Percentiles rank a stretch among this genome's conserved stretches.
Conservation (phyloP, 257 asterid species). For the Mentha longifolia region DNA sequence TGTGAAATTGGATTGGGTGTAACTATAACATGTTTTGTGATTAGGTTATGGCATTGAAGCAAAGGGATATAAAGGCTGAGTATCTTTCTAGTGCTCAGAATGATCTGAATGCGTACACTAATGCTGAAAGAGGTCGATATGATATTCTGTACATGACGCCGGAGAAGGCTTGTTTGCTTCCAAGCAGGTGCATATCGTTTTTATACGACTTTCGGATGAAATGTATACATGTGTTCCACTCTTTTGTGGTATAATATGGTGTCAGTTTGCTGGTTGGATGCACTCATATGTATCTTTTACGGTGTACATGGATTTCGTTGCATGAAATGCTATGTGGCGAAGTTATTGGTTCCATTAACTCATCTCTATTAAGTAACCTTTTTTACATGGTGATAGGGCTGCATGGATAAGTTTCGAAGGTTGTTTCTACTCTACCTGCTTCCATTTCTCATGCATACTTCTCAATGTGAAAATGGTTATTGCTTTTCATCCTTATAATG, state of each 20-base stretch:
- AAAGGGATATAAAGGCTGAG: conserved; percentile 84
- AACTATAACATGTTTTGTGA: conserved; percentile 7
- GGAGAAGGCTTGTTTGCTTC: conserved; percentile 70
- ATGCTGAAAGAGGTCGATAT: conserved; percentile 74
- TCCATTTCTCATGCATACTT: neutral
- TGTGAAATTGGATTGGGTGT: conserved; percentile 16
- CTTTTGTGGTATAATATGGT: conserved; percentile 5
- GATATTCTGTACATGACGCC: conserved; percentile 87
- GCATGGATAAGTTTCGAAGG: conserved; percentile 2
- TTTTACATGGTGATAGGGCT: neutral
- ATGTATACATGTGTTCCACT: neutral
- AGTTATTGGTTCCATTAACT: neutral
- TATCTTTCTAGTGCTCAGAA: conserved; percentile 89
- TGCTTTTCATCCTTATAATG: too few species aligned
- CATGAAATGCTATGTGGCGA: neutral
- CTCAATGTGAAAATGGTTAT: neutral
- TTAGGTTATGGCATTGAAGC: conserved; percentile 91
- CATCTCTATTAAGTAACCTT: neutral
- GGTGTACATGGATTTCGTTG: conserved; percentile 13
- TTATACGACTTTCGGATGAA: conserved; percentile 17
- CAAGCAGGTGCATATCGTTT: conserved; percentile 50
- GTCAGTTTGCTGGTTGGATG: conserved; percentile 16
- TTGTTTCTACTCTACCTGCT: neutral
- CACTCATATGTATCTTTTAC: neutral
- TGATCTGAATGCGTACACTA: conserved; percentile 52